phyloP scores from a whole-genome alignment of 2,329 filamentous ascomycete species.

The Endothia cerciana region DNA sequence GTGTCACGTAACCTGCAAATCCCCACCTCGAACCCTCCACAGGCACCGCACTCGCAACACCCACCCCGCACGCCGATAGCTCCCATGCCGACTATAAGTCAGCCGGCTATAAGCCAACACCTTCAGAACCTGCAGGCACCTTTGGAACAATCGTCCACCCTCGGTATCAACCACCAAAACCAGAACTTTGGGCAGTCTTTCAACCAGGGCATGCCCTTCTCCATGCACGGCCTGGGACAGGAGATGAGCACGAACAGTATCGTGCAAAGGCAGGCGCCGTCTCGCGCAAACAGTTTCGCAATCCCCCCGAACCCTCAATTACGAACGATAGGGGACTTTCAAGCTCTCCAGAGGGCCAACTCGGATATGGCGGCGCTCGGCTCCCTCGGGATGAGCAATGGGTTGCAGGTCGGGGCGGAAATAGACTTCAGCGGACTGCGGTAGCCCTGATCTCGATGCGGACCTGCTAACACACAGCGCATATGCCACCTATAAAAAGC shows the following conservation, averaged over 20 bases:
- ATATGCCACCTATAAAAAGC: background rate
- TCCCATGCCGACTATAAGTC: slow-evolving; percentile 39
- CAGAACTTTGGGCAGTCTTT: slow-evolving; percentile 36
- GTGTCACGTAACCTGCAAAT: slow-evolving; percentile 28
- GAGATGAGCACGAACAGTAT: slow-evolving; percentile 32
- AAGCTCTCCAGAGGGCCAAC: slow-evolving; percentile 51
- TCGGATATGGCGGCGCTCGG: slow-evolving; percentile 44
- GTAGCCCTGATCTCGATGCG: slow-evolving; percentile 31
- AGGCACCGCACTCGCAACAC: slow-evolving; percentile 37
- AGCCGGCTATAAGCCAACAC: slow-evolving; percentile 39
- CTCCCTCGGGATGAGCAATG: slow-evolving; percentile 40
- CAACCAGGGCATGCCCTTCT: slow-evolving; percentile 30
- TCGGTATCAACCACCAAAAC: slow-evolving; percentile 39
- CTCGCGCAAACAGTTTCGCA: slow-evolving; percentile 46
- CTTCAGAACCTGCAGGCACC: slow-evolving; percentile 40
- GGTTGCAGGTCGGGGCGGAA: slow-evolving; percentile 38
- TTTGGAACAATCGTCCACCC: slow-evolving; percentile 39
- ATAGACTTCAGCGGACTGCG: slow-evolving; percentile 46
- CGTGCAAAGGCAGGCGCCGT: slow-evolving; percentile 41
- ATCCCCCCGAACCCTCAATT: slow-evolving; percentile 43
- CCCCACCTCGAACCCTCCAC: slow-evolving; percentile 23
- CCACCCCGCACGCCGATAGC: slow-evolving; percentile 39
- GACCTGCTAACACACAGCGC: no score
- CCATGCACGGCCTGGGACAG: slow-evolving; percentile 32
- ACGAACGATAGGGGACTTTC: slow-evolving; percentile 54